Conservation (phyloP, 2,329 filamentous ascomycete genomes). For the Trichoderma semiorbis region DNA sequence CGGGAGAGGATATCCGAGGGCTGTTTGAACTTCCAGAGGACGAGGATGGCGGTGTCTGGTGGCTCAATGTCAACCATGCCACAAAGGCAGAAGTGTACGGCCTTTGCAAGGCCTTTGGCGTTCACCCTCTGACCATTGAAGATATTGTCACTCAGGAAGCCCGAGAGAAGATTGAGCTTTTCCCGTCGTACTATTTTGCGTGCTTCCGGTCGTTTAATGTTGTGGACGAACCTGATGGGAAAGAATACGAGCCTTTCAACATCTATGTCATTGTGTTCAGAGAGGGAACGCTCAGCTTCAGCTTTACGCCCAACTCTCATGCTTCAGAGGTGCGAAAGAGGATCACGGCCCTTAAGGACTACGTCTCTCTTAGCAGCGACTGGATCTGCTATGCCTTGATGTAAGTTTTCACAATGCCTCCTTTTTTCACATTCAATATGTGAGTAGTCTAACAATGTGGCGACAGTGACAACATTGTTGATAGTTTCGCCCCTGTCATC, state of each 20-base stretch:
- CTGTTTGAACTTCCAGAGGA: constrained; percentile 69
- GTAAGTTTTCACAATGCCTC: constrained; percentile 47
- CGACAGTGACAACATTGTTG: constrained; percentile 79
- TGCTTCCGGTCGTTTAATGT: constrained; percentile 90
- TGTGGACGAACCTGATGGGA: constrained; percentile 71
- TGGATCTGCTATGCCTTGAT: constrained; percentile 99
- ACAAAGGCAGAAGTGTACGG: constrained; percentile 83
- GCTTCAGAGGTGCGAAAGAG: constrained; percentile 85
- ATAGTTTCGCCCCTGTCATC: constrained; percentile 89
- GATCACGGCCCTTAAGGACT: constrained; percentile 90
- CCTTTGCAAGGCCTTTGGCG: constrained; percentile 90
- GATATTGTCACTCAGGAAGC: constrained; percentile 95
- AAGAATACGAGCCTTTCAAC: constrained; percentile 91
- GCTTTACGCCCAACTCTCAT: constrained; percentile 83
- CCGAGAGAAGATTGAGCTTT: constrained; percentile 96
- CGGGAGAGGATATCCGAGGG: constrained; percentile 83
- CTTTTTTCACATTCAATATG: background rate
- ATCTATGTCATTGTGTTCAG: constrained; percentile 96
- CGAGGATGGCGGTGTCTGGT: constrained; percentile 84
- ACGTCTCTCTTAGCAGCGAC: constrained; percentile 89
- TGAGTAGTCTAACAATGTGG: constrained; percentile 24
- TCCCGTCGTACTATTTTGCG: constrained; percentile 96
- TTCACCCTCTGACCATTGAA: constrained; percentile 93
- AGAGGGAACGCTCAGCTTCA: constrained; percentile 92
- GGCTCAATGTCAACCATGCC: constrained; percentile 90